Percentiles rank a stretch among this genome's conserved stretches.
Conservation (phyloP, 768 basidiomycete genomes). For the Cyclocybe cylindracea region DNA sequence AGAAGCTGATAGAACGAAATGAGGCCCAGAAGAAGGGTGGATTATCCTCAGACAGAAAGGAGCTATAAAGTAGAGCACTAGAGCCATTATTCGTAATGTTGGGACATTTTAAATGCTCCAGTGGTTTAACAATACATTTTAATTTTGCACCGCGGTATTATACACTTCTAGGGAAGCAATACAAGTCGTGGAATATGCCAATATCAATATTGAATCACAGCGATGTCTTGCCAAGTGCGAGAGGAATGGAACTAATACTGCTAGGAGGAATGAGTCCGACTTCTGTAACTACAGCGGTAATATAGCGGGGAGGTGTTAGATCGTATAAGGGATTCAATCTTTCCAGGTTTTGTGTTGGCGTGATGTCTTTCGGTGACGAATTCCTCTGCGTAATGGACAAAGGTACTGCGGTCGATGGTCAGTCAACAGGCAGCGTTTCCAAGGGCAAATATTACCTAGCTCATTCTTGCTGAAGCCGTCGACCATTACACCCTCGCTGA, state of each 20-base stretch:
- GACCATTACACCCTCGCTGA: slow-evolving; percentile 87
- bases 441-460: slow-evolving; percentile 58
- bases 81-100: not conserved
- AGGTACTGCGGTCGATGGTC: slow-evolving; percentile 31
- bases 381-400: slow-evolving; percentile 29
- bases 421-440: not conserved
- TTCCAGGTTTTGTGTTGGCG: slow-evolving; percentile 59
- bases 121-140: not conserved
- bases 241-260: slow-evolving; percentile 82
- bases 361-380: slow-evolving; percentile 19
- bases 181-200: not conserved
- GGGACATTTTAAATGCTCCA: not conserved
- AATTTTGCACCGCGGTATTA: slow-evolving; percentile 6
- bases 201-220: slow-evolving; percentile 28
- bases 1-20: slow-evolving; percentile 46
- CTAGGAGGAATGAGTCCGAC: slow-evolving; percentile 94
- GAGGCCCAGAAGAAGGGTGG: slow-evolving; percentile 20
- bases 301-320: slow-evolving; percentile 86
- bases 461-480: slow-evolving; percentile 98
- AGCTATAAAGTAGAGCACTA: slow-evolving; percentile 24
- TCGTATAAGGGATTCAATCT: slow-evolving; percentile 91
- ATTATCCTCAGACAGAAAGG: slow-evolving; percentile 18
- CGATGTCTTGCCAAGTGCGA: slow-evolving; percentile 59
- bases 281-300: slow-evolving; percentile 97
- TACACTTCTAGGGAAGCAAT: slow-evolving; percentile 4